These are phyloP conservation scores for Rhizopogon rudus DNA, from an alignment of 768 basidiomycete genomes.

Conservation along the genomic window DNA sequence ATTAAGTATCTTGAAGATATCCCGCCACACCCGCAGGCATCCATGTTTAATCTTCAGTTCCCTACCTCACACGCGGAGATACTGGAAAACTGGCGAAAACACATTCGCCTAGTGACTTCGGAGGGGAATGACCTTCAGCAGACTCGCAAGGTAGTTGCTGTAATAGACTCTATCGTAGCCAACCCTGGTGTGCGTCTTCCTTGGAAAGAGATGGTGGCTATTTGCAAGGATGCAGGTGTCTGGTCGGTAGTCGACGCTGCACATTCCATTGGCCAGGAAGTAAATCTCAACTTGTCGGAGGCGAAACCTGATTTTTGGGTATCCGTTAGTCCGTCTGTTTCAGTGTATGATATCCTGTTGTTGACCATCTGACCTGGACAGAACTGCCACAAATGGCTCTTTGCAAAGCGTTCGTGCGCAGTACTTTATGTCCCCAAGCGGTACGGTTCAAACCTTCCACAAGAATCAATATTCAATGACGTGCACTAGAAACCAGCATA, in stretches of 20 bases:
- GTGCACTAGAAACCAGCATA: conserved; percentile 51
- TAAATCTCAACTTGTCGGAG: conserved; percentile 50
- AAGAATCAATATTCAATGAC: background rate
- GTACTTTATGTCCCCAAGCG: conserved; percentile 70
- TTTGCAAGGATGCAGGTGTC: conserved; percentile 61
- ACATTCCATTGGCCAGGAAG: conserved; percentile 72
- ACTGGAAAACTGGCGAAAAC: conserved; percentile 40
- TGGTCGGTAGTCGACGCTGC: conserved; percentile 76
- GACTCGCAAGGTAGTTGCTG: conserved; percentile 47
- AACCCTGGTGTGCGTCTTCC: conserved; percentile 61
- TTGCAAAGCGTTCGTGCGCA: conserved; percentile 60
- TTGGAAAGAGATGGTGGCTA: conserved; percentile 62
- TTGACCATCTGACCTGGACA: conserved; percentile 16
- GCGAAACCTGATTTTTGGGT: conserved; percentile 72
- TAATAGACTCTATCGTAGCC: conserved; percentile 66
- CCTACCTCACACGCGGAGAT: conserved; percentile 55
- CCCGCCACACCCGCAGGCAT: conserved; percentile 46
- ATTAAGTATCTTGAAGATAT: conserved; percentile 51
- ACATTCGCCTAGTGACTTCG: conserved; percentile 28
- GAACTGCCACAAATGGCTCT: conserved; percentile 89
- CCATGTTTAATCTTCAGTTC: conserved; percentile 47
- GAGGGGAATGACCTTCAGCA: conserved; percentile 17
- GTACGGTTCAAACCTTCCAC: conserved; percentile 23
- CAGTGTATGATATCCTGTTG: background rate
- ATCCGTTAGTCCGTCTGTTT: conserved; percentile 41